phyloP scores from a whole-genome alignment of 768 basidiomycete species.

The Termitomyces eurrhizus region DNA sequence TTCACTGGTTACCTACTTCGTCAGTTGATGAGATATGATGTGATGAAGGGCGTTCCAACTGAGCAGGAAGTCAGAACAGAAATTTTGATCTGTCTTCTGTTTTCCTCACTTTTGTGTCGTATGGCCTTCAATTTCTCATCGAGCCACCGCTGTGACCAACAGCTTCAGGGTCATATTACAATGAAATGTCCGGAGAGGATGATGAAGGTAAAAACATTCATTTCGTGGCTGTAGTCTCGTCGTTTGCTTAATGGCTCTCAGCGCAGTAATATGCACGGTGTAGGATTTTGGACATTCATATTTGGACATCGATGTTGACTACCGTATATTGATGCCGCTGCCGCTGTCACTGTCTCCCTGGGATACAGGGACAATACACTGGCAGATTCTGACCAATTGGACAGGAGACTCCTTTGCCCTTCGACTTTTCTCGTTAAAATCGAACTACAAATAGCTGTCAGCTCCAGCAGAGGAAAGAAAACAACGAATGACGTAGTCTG shows the following conservation, averaged over 20 bases:
- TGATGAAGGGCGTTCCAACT: neutral
- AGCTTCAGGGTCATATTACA: neutral
- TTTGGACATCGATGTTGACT: neutral
- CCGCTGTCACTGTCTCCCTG: neutral
- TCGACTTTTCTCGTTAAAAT: neutral
- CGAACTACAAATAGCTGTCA: neutral
- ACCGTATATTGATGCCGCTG: neutral
- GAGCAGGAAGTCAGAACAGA: neutral
- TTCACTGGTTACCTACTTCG: no score
- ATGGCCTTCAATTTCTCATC: no score
- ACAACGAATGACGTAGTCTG: neutral
- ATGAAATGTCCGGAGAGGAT: no score
- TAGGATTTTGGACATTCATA: neutral
- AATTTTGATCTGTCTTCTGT: neutral
- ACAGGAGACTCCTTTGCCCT: neutral
- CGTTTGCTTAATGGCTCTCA: neutral
- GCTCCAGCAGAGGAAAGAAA: neutral
- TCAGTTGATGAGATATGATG: neutral
- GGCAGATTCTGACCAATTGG: no score
- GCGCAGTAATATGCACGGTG: neutral
- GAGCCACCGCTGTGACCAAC: neutral
- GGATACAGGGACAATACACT: no score
- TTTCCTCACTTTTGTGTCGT: neutral
- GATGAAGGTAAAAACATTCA: neutral
- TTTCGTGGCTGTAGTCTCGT: neutral